Base-by-base conservation (phyloP, 495 filamentous ascomycete genomes). In the Jackrogersella minutella region DNA sequence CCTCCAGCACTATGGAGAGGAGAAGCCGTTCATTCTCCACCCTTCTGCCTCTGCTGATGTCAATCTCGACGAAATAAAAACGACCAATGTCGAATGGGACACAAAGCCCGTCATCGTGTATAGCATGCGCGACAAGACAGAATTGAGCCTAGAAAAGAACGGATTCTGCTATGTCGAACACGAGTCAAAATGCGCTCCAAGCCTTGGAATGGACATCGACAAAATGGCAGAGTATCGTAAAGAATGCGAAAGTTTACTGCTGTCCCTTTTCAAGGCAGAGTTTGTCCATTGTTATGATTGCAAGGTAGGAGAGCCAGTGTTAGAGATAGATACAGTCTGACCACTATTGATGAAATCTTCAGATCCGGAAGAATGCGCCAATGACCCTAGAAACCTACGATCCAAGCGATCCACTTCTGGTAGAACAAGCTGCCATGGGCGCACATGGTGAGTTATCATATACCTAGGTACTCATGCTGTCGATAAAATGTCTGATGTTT, bases 71-170 rank as follows among this genome's bases (percentile, higher is more conserved):
- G 46, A 41, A 8, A 52, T 61, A 21, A 36, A 36, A 16, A 61
- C 58, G 5, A 51, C 58, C 0, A 61, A 61, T 22, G 58, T 61
- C 14, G 46, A 61, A 34, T 61, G 58, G 58, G 58, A 61, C 16
- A 52, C 17, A 2, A 52, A 52, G 6, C 16, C 46, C 7, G 58
- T 61, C 6, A 61, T 36, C 13, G 58, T 52, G 11, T 8, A 53
- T 33, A 53, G 28, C 37, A 61, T 61, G 58, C 58, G 58, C 5
- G 10, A 44, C 28, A 41, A 39, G 5, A 16, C 2, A 6, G 13
- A 52, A 7, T 34, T 61, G 14, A 34, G 34, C 24, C 22, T 61
- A 9, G 58, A 61, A 16, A 61, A 26, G 24, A 61, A 43, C n/a
- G 58, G 58, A 10, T 61, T 61, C 28, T 61, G 58, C 14, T 61